These are phyloP conservation scores for Chamaecrista fasciculata DNA, from an alignment of 306 rosid species.

Conservation along the genomic window DNA sequence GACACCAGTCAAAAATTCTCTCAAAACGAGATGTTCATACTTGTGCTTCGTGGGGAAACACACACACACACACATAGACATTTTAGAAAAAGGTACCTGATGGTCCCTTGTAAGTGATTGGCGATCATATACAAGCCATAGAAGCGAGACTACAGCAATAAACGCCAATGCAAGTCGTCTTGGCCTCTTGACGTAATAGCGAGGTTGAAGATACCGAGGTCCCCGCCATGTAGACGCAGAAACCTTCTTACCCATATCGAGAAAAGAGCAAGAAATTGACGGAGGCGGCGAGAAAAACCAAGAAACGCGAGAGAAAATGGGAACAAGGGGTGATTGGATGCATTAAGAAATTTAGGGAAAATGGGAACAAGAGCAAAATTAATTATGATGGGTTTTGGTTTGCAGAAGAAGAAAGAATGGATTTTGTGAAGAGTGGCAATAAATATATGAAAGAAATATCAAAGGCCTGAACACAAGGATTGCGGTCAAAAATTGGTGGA, in stretches of 20 bases:
- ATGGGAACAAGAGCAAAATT: background rate
- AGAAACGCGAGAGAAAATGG: background rate
- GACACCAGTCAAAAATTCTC: no score
- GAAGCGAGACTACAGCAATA: slow-evolving; percentile 30
- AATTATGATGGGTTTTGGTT: no score
- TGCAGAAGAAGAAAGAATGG: no score
- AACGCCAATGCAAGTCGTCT: slow-evolving; percentile 35
- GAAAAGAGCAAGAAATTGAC: background rate
- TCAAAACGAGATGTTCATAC: no score
- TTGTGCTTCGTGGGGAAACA: no score
- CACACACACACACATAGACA: background rate
- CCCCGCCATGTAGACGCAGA: slow-evolving; percentile 30
- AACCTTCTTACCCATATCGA: slow-evolving; percentile 41
- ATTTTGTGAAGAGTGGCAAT: background rate
- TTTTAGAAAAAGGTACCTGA: no score
- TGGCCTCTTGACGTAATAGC: slow-evolving; percentile 45
- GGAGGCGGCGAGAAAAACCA: background rate
- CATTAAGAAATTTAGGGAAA: background rate
- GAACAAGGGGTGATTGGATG: background rate
- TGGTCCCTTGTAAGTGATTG: slow-evolving; percentile 31
- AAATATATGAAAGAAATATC: no score
- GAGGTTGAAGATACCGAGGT: slow-evolving; percentile 42
- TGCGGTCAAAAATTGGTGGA: slow-evolving; percentile 28
- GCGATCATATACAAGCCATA: slow-evolving; percentile 41
- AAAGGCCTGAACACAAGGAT: slow-evolving; percentile 15